Evolutionary conservation across 148 eudicot species (phyloP), one percentile per base, ranked within the genome.

Genomic region (Spergularia marina): DNA sequence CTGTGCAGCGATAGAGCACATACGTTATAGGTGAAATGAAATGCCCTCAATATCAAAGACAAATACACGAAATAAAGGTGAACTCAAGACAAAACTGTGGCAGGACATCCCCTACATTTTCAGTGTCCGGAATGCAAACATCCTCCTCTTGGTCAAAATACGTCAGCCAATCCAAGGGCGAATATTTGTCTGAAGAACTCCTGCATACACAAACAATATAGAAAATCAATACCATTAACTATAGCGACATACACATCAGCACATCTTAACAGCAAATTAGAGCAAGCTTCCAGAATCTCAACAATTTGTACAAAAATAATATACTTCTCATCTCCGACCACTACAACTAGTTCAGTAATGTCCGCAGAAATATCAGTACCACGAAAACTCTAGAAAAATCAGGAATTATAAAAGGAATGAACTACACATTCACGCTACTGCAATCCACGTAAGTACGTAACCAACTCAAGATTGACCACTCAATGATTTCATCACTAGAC

Each of bases 101-200:
- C 49, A 74, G 65, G 57, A 20, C 53, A 40, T 20, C 54, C 63
- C 93, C 57, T 65, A 93, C 97, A 85, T 94, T 84, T 65, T 87
- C 85, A 63, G 95, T 86, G 62, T 84, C 86, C 16, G 93, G 91
- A 78, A 91, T 89, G 49, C 67, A 56, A 85, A 94, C 77, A 84
- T 91, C 97, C 61, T 88, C 98, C 78, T 91, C 97, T 81, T 84
- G 62, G 79, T 94, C 98, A 85, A 91, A 91, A 82, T 90, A 94
- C 54, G 71, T 83, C 53, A 53, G 65, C 95, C 93, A 91, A 81
- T 89, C 88, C 80, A 87, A 36, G 49, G 98, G 96, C 68, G 88
- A 86, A 85, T 87, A 91, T 77, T 87, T 90, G 55, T 84, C 80
- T 4, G 85, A 85, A 57, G 90, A 76, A 66, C 77, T 80, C 89